Evolutionary conservation across 345 rosid genomes (phyloP), one percentile per base, ranked within the genome.

Genomic region (Linum usitatissimum): DNA sequence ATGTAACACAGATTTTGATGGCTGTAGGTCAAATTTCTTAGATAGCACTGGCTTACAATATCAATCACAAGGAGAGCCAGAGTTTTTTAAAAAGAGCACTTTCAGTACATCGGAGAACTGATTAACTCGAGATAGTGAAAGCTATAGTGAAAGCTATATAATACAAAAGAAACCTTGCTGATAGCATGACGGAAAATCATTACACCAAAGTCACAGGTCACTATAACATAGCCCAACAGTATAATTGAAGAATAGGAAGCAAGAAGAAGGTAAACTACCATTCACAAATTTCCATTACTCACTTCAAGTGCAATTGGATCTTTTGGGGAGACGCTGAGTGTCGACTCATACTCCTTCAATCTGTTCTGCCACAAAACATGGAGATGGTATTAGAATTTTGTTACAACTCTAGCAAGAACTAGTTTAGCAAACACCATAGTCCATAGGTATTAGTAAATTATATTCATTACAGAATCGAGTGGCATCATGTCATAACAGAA

Each of bases 291-390:
- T 71, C 53, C 40, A 31, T 39, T 39, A 85, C 96, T 83, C 77
- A 92, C 98, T 79, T 92, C 96, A 57, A 87, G 84, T 40, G 86
- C 93, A 71, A 70, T 63, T 66, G 83, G 77, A 81, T 89, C 96
- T 70, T 76, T 76, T 18, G 96, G 91, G 57, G 86, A 77, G 64
- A 65, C 61, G 55, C 60, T 67, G 30, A 92, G 83, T 4, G 67
- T 79, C 61, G 77, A 81, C 73, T 92, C 95, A 63, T 77, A 92
- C 69, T 83, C 79, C 72, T 83, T 80, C 73, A 92, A 84, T 82
- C 83, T 83, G 72, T 68, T 75, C 98, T 92, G 95, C 67, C 64
- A 75, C 56, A 70, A 38, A 30, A 49, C 58, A 64, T 45, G 62
- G 66, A 60, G 28, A 63, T 61, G 13, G 18, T 28, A 57, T 68